Conservation (phyloP, 805 yeast genomes). For the Starmerella ratchasimensis region DNA sequence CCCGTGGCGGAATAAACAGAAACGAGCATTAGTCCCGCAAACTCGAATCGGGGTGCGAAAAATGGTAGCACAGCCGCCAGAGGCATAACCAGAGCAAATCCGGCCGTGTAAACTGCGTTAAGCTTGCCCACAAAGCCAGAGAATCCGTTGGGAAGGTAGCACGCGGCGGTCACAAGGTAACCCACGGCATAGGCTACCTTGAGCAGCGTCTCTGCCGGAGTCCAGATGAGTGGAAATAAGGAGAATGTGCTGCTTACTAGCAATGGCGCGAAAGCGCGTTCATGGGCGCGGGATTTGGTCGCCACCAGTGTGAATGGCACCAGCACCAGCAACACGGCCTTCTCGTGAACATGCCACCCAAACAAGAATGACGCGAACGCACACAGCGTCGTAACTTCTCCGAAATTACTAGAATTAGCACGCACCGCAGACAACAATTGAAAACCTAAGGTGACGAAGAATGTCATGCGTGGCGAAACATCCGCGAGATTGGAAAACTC, state of each 20-base stretch:
- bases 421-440: slow-evolving; percentile 56
- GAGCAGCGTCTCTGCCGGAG: slow-evolving; percentile 65
- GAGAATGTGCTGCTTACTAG: slow-evolving; percentile 75
- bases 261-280: slow-evolving; percentile 57
- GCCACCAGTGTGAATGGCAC: slow-evolving; percentile 76
- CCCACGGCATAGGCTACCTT: slow-evolving; percentile 65
- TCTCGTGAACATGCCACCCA: slow-evolving; percentile 99
- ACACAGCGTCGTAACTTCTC: slow-evolving; percentile 76
- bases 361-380: slow-evolving; percentile 83
- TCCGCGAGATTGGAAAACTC: slow-evolving; percentile 68
- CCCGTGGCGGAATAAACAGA: slow-evolving; percentile 84
- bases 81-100: slow-evolving; percentile 51
- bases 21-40: slow-evolving; percentile 63
- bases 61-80: slow-evolving; percentile 43
- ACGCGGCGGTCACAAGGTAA: slow-evolving; percentile 70
- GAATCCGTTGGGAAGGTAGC: slow-evolving; percentile 41
- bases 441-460: slow-evolving; percentile 67
- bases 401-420: slow-evolving; percentile 34
- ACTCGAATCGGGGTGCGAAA: slow-evolving; percentile 45
- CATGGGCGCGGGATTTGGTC: slow-evolving; percentile 52
- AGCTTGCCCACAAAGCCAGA: slow-evolving; percentile 37
- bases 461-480: slow-evolving; percentile 64
- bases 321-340: slow-evolving; percentile 80
- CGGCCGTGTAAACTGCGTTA: slow-evolving; percentile 55
- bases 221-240: slow-evolving; percentile 71